A percentile compares a stretch with the other conserved stretches of the same genome.
phyloP scores from a whole-genome alignment of 192 early-diverging fungal species.

The Coemansia sp. region DNA sequence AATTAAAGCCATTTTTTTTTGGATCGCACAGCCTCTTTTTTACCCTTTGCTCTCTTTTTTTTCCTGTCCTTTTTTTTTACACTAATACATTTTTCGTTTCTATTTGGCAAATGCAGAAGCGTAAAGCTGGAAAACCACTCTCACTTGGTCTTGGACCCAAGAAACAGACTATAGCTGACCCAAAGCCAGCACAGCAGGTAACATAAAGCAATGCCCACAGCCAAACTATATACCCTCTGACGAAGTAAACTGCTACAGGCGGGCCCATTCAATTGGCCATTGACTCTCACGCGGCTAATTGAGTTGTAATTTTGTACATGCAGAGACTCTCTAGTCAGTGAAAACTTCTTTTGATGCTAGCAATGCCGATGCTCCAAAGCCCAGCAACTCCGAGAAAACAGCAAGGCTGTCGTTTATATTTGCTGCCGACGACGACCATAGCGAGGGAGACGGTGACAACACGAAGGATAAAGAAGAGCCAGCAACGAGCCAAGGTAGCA shows the following conservation, averaged over 20 bases:
- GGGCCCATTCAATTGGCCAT: not conserved
- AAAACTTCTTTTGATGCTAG: slow-evolving; percentile 3
- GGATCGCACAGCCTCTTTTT: slow-evolving; percentile 16
- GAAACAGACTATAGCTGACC: not conserved
- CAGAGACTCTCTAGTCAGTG: slow-evolving; percentile 5
- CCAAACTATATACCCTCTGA: not conserved
- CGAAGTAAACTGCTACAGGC: not conserved
- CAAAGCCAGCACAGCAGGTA: slow-evolving; percentile 20
- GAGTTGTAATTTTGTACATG: not conserved
- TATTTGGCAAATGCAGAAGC: slow-evolving; percentile 33
- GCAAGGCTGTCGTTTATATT: slow-evolving; percentile 7
- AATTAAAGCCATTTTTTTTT: too few species aligned
- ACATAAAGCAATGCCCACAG: not conserved
- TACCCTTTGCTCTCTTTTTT: slow-evolving; percentile 4
- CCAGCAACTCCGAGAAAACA: not conserved
- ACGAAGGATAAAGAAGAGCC: not conserved
- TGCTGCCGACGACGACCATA: slow-evolving; percentile 10
- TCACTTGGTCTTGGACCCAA: slow-evolving; percentile 22
- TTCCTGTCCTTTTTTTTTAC: not conserved
- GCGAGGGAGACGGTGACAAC: not conserved
- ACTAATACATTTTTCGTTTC: slow-evolving; percentile 2
- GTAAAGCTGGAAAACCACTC: slow-evolving; percentile 26
- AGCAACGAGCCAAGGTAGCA: not conserved
- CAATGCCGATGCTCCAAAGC: not conserved
- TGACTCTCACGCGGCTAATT: not conserved